Evolutionary conservation across 805 yeast genomes (phyloP).

Genomic region (Torulaspora gathmanii): DNA sequence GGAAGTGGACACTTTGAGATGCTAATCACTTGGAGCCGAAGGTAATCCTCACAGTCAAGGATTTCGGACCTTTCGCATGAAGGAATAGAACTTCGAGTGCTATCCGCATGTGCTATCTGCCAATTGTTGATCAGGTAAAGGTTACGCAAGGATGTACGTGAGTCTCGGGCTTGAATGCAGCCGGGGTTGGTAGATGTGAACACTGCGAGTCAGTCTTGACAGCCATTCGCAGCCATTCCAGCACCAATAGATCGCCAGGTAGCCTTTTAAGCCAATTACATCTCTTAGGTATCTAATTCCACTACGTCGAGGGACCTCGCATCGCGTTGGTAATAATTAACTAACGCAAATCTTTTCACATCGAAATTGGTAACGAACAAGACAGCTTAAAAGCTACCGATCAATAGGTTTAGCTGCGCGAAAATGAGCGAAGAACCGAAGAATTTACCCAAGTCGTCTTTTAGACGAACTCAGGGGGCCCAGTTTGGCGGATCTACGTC

Average conservation of each 20-base stretch:
- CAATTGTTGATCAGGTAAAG: too few species aligned
- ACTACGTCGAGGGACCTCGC: neutral
- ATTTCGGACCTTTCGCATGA: too few species aligned
- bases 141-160: too few species aligned
- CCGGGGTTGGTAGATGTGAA: too few species aligned
- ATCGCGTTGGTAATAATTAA: neutral
- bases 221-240: neutral
- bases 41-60: too few species aligned
- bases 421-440: neutral
- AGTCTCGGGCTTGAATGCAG: too few species aligned
- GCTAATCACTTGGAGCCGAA: too few species aligned
- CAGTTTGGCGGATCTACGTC: slow-evolving; percentile 1
- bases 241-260: neutral
- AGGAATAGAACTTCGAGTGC: too few species aligned
- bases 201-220: too few species aligned
- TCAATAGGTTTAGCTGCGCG: neutral
- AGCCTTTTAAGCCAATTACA: neutral
- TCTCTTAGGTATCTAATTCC: neutral
- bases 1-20: too few species aligned
- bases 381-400: neutral
- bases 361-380: neutral
- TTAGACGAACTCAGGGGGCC: slow-evolving; percentile 24
- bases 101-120: too few species aligned
- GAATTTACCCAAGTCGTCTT: slow-evolving; percentile 5
- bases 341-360: neutral